phyloP scores from a whole-genome alignment of 2,329 filamentous ascomycete species.

The Eurotiales sp. region DNA sequence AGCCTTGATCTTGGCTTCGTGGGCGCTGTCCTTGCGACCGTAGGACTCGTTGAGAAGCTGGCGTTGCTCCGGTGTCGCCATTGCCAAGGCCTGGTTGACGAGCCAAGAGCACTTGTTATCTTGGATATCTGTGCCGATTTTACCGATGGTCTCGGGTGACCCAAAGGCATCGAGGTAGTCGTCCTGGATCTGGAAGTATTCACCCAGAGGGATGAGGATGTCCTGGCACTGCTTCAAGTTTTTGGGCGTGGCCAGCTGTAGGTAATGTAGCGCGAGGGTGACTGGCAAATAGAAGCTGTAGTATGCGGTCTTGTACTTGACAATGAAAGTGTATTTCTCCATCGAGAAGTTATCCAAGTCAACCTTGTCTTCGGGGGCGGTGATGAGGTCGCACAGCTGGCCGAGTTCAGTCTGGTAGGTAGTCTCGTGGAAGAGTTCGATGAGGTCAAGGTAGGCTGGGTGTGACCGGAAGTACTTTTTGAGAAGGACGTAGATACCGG shows the following conservation, averaged over 20 bases:
- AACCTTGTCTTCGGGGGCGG: conserved; percentile 88
- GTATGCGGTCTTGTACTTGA: conserved; percentile 99
- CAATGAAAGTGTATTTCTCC: conserved; percentile 95
- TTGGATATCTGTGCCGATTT: conserved; percentile 98
- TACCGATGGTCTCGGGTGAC: conserved; percentile 86
- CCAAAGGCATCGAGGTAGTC: conserved; percentile 99
- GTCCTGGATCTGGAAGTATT: conserved; percentile 99
- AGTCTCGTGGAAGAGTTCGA: conserved; percentile 95
- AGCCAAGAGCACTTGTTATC: conserved; percentile 99
- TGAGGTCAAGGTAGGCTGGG: conserved; percentile 80
- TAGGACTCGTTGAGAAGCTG: conserved; percentile 88
- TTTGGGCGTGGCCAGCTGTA: conserved; percentile 76
- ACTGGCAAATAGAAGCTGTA: conserved; percentile 99
- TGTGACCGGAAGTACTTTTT: conserved; percentile 91
- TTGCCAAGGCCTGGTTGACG: conserved; percentile 85
- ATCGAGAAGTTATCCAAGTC: conserved; percentile 93
- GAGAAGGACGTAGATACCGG: conserved; percentile 82
- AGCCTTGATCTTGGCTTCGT: conserved; percentile 83
- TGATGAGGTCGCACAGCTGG: conserved; percentile 90
- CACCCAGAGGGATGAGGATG: conserved; percentile 93
- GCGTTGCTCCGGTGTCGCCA: conserved; percentile 79
- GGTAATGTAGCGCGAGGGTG: conserved; percentile 80
- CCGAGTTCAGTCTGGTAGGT: conserved; percentile 93
- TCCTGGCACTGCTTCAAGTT: conserved; percentile 87
- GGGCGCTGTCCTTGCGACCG: conserved; percentile 79